Conservation (phyloP, 768 basidiomycete species). For the Boletus patriciae region DNA sequence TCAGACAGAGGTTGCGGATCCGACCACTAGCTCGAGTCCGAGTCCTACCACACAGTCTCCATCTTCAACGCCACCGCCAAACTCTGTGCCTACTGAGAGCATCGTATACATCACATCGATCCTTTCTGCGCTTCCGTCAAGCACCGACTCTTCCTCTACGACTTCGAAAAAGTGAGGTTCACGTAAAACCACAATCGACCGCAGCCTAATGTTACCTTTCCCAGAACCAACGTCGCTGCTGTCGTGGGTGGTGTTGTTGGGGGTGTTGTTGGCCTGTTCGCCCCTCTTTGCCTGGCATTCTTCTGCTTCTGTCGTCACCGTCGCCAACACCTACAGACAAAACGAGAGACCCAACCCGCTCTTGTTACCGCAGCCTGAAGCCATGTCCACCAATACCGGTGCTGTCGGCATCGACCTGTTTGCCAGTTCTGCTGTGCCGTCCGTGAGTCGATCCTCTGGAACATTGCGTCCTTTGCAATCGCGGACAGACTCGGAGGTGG, state of each 20-base stretch:
- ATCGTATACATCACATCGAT: neutral
- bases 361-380: conserved; percentile 2
- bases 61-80: neutral
- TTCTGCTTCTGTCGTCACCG: conserved; percentile 16
- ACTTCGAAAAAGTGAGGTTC: conserved; percentile 14
- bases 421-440: neutral
- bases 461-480: conserved; percentile 3
- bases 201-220: neutral
- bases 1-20: conserved; percentile 17
- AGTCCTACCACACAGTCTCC: conserved; percentile 8
- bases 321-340: neutral
- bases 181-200: neutral
- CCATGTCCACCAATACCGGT: neutral
- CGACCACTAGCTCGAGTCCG: neutral
- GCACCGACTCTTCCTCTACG: conserved; percentile 2
- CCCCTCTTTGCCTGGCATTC: conserved; percentile 9
- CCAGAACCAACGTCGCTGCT: conserved; percentile 14
- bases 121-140: conserved; percentile 6
- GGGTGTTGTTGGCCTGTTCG: conserved; percentile 19
- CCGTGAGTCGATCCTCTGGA: neutral
- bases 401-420: conserved; percentile 1
- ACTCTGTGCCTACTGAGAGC: neutral
- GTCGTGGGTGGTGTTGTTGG: conserved; percentile 18
- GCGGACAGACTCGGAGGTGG: conserved; percentile 6
- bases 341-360: conserved; percentile 14